These are phyloP conservation scores for Skeletonema menzelii DNA, from an alignment of 108 stramenopile genomes.

Conservation along the genomic window DNA sequence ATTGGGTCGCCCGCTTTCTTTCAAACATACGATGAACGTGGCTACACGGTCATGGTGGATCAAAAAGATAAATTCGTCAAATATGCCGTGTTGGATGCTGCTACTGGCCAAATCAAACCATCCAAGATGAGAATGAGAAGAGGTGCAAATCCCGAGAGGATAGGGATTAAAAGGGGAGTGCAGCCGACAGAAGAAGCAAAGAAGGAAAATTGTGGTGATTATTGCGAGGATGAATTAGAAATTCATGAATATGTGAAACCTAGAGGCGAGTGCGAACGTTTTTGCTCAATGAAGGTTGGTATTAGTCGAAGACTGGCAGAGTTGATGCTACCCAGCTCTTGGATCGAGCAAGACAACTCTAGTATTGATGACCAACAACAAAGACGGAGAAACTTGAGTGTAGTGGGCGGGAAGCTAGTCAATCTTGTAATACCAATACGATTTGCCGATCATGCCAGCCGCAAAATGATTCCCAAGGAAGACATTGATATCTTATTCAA, in stretches of 20 bases:
- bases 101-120: constrained; percentile 7
- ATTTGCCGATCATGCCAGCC: constrained; percentile 16
- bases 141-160: not conserved
- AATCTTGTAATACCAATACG: constrained; percentile 26
- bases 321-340: not conserved
- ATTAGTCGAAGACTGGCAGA: not conserved
- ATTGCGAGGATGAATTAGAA: constrained; percentile 1
- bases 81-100: constrained; percentile 11
- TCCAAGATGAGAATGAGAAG: constrained; percentile 6
- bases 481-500: constrained; percentile 13
- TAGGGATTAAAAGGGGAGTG: not conserved
- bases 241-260: constrained; percentile 1
- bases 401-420: not conserved
- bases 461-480: not conserved
- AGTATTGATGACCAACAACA: not conserved
- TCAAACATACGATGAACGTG: constrained; percentile 1
- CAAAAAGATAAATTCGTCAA: constrained; percentile 14
- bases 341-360: not conserved
- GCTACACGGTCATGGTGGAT: constrained; percentile 19
- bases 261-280: not conserved
- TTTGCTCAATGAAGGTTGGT: not conserved
- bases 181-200: constrained; percentile 4
- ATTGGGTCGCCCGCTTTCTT: constrained; percentile 20
- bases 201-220: constrained; percentile 2
- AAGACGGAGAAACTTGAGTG: not conserved